Evolutionary conservation across 345 rosid species (phyloP), one percentile per base, ranked within the genome.

Genomic region (Aegle marmelos): DNA sequence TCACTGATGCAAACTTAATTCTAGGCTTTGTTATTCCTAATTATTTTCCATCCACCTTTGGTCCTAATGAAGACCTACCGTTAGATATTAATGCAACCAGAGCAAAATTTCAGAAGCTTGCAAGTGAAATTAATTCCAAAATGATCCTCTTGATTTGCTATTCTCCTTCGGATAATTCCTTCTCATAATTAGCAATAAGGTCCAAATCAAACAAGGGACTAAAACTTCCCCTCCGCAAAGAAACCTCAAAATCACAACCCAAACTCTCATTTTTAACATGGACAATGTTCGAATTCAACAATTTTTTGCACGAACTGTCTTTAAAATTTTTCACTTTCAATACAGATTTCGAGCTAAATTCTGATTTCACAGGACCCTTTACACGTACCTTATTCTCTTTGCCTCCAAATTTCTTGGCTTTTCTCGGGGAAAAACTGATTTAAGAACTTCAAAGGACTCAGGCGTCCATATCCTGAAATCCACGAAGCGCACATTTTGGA

Each of bases 11-110:
- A 62, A 95, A 95, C 69, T 86, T 95, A 70, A 80, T 94, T 76
- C 87, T 96, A 59, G 99, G 99, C 34, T 93, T 83, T 79, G 93
- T 96, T 79, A 91, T 96, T 82, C 97, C 99, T 72, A 97, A 92
- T 83, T 89, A 86, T 82, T 96, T 96, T 76, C 99, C 99, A 41
- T 90, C 98, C 77, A 94, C 94, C 66, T 96, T 96, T 31, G 99
- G 99, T 9, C 92, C 95, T 53, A 80, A 85, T 1, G 99, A 96
- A 79, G 93, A 94, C 80, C 92, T 90, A 63, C 94, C 95, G 24
- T 83, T 96, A 70, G 97, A 96, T 82, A 75, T 94, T 74, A 72
- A 82, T 68, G 90, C 90, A 34, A 94, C 98, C 2, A 87, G 93
- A 83, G 86, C 87, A 83, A 96, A 89, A 80, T 96, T 94, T 74